phyloP scores from a whole-genome alignment of 176 grass and related monocot species.

The Tillandsia leiboldiana region DNA sequence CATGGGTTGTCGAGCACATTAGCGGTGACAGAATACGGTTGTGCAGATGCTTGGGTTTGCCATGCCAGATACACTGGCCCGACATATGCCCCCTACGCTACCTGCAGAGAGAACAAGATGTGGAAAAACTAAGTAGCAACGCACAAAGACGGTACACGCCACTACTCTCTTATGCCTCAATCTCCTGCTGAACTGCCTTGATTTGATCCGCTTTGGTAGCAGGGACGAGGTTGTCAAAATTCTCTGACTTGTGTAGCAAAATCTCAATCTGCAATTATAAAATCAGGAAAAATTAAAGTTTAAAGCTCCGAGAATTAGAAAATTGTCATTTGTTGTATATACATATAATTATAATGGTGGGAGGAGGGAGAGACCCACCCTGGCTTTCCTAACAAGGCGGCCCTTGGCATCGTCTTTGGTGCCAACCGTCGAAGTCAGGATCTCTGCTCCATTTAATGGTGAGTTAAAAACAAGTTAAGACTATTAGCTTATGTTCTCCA shows the following conservation, averaged over 20 bases:
- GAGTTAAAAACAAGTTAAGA: not conserved
- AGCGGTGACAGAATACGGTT: too few species aligned
- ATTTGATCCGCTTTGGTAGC: conserved; percentile 38
- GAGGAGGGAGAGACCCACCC: conserved; percentile 21
- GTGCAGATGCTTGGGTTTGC: too few species aligned
- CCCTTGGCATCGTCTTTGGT: conserved; percentile 76
- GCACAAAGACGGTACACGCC: not conserved
- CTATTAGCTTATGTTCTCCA: not conserved
- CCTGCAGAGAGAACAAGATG: not conserved
- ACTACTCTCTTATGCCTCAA: conserved; percentile 29
- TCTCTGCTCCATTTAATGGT: conserved; percentile 31
- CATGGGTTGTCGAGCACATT: too few species aligned
- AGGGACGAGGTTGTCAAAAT: conserved; percentile 45
- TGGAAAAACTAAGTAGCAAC: not conserved
- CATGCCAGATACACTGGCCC: too few species aligned
- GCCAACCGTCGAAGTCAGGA: conserved; percentile 81
- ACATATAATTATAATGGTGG: not conserved
- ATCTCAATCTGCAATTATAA: conserved; percentile 73
- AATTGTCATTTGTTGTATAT: not conserved
- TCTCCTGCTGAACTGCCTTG: conserved; percentile 32
- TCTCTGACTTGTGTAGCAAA: conserved; percentile 57
- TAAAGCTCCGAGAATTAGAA: not conserved
- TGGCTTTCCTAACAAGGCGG: conserved; percentile 75
- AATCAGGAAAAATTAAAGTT: not conserved
- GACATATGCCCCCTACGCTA: too few species aligned